Percentiles rank a stretch among this genome's conserved stretches.
Evolutionary conservation across 2,329 filamentous ascomycete genomes (phyloP).

Genomic region (Trichophyton simii): DNA sequence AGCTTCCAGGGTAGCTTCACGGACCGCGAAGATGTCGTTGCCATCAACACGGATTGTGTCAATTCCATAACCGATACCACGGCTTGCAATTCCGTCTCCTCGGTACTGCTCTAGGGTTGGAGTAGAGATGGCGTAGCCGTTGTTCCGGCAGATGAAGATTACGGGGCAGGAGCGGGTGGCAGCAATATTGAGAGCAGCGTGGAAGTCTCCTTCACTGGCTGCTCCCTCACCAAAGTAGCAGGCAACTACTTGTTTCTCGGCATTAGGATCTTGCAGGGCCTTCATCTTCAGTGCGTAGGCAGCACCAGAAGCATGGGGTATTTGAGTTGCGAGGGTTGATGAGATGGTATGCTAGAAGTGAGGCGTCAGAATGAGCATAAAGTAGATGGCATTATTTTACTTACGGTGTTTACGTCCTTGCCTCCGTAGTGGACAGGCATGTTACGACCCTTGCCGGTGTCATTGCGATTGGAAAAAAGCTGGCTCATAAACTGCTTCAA

Average conservation of each 20-base stretch:
- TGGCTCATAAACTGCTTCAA: conserved; percentile 90
- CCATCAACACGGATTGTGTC: conserved; percentile 85
- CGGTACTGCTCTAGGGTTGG: conserved; percentile 84
- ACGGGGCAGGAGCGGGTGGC: conserved; percentile 79
- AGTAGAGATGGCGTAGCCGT: conserved; percentile 82
- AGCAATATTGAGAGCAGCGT: conserved; percentile 80
- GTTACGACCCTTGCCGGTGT: conserved; percentile 70
- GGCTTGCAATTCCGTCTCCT: conserved; percentile 77
- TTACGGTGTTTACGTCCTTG: conserved; percentile 66
- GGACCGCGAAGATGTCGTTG: conserved; percentile 85
- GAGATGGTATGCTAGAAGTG: conserved; percentile 61
- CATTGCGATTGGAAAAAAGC: conserved; percentile 74
- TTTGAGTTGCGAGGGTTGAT: conserved; percentile 74
- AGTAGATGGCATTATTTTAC: conserved; percentile 19
- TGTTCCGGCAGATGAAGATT: conserved; percentile 84
- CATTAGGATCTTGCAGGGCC: conserved; percentile 55
- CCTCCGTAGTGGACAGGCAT: conserved; percentile 98
- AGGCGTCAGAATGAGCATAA: background rate
- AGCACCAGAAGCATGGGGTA: conserved; percentile 76
- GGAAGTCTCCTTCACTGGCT: conserved; percentile 83
- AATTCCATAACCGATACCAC: conserved; percentile 84
- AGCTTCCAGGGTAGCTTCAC: conserved; percentile 65
- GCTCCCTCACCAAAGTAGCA: conserved; percentile 89
- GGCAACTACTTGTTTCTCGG: conserved; percentile 55
- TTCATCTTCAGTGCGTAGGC: conserved; percentile 82